Percentiles rank a stretch among this genome's conserved stretches.
Conservation (phyloP, 352 stramenopile species). For the Pythium periplocum region DNA sequence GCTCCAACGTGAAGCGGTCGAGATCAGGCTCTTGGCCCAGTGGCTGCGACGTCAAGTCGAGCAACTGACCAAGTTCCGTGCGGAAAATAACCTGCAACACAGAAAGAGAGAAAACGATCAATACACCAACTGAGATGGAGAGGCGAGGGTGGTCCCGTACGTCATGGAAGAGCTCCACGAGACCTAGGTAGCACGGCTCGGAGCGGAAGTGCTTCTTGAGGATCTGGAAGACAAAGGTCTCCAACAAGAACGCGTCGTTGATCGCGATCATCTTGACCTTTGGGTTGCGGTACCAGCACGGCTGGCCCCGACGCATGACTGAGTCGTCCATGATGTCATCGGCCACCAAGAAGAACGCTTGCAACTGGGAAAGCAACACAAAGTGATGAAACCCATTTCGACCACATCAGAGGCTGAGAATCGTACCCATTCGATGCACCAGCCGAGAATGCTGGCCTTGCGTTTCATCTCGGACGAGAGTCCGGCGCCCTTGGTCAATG, state of each 20-base stretch:
- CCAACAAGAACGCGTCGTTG: constrained; percentile 96
- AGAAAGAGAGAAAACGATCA: neutral
- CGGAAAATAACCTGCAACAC: constrained; percentile 90
- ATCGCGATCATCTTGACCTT: constrained; percentile 93
- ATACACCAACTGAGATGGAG: too few relatives aligned
- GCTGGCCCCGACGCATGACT: constrained; percentile 92
- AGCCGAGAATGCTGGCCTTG: constrained; percentile 94
- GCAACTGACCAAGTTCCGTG: constrained; percentile 95
- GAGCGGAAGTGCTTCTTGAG: constrained; percentile 85
- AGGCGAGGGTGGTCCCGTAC: constrained; percentile 20
- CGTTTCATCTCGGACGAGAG: constrained; percentile 64
- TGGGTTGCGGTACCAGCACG: constrained; percentile 95
- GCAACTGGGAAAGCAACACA: constrained; percentile 51
- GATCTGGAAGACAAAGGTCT: constrained; percentile 90
- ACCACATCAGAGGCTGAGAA: neutral
- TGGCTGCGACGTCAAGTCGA: constrained; percentile 89
- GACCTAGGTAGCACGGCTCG: constrained; percentile 85
- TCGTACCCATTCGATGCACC: constrained; percentile 96
- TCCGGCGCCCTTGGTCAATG: constrained; percentile 33
- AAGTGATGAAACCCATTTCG: neutral
- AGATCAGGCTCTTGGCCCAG: constrained; percentile 78
- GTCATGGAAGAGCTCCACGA: constrained; percentile 96
- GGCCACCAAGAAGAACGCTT: constrained; percentile 98
- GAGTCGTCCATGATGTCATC: constrained; percentile 99
- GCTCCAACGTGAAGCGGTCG: constrained; percentile 91